Conservation (phyloP, 1,284 basidiomycete species). For the Tremellales sp. region DNA sequence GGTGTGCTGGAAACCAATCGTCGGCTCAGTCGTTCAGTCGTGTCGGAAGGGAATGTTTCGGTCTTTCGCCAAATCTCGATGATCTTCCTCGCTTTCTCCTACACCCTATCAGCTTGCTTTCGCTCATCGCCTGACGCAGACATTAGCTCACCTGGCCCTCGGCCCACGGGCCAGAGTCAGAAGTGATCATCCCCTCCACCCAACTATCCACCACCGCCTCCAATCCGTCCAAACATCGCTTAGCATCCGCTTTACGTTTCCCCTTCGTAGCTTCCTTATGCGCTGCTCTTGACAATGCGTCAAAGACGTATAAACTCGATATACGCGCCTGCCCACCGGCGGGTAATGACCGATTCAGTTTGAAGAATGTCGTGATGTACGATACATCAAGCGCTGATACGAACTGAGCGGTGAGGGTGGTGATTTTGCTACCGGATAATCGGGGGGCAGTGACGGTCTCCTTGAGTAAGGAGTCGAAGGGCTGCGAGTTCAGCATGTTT, state of each 20-base stretch:
- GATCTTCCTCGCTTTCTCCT: conserved; percentile 94
- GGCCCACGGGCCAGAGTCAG: conserved; percentile 53
- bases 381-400: conserved; percentile 69
- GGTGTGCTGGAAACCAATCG: conserved; percentile 12
- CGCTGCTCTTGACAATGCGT: conserved; percentile 73
- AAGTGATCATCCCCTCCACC: conserved; percentile 68
- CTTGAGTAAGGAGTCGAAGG: conserved; percentile 71
- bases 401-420: conserved; percentile 65
- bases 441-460: conserved; percentile 73
- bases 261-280: conserved; percentile 56
- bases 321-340: conserved; percentile 59
- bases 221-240: conserved; percentile 52
- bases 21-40: conserved; percentile 23
- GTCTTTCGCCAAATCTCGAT: conserved; percentile 91
- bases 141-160: conserved; percentile 88
- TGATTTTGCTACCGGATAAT: conserved; percentile 77
- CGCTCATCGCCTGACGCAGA: too few species aligned
- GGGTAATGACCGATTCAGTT: conserved; percentile 71
- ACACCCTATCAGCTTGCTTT: too few species aligned
- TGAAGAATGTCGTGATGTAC: conserved; percentile 78
- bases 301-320: conserved; percentile 81
- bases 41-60: conserved; percentile 69
- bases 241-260: conserved; percentile 58
- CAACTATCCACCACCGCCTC: conserved; percentile 79
- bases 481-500: too few species aligned